Base-by-base conservation (phyloP, 2,329 filamentous ascomycete genomes). In the Calonectria pseudoreteaudii region DNA sequence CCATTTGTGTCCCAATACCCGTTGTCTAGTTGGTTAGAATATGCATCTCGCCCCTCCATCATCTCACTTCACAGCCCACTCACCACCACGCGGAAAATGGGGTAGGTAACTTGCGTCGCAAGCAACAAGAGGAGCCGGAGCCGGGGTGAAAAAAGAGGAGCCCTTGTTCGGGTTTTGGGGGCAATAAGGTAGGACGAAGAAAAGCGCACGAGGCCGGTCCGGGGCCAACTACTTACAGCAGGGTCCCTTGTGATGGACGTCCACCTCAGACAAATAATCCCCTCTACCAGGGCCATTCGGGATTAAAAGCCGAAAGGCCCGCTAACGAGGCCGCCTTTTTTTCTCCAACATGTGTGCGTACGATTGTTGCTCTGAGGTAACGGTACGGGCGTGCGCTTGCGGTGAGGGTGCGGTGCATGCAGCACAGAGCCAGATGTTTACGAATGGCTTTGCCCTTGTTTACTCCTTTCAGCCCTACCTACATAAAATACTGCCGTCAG, bases 301-400 rank as follows among this genome's bases (percentile, higher is more conserved):
- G 69, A 69, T 76, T 80, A 77, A 80, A 76, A 68, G 72, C 79
- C 78, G 74, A 70, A 60, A 41, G 71, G 75, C 72, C 79, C 79
- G 73, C 75, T 73, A 68, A 69, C 60, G 70, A 67, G 41, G 47
- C 65, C 69, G 67, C 36, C 23, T 53, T 34, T 60, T 53, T 41
- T 65, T 66, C 31, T 34, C 53, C 10, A 58, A 28, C n/a, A 41
- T 18, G 34, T 65, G 60, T 65, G 60, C 28, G 41, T 47, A 30
- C 56, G 56, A 26, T 62, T 41, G 56, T 28, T 62, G 56, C 56
- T 62, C 14, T 41, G 23, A 62, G 56, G 56, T 62, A 62, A 49
- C 66, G 65, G 70, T 56, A 64, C 65, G 62, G 62, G 69, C 49
- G 69, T 62, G 53, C 53, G 53, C 36, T 23, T 64, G 53, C 36